phyloP scores from a whole-genome alignment of 768 basidiomycete genomes.

The Boletus eberwhitei region DNA sequence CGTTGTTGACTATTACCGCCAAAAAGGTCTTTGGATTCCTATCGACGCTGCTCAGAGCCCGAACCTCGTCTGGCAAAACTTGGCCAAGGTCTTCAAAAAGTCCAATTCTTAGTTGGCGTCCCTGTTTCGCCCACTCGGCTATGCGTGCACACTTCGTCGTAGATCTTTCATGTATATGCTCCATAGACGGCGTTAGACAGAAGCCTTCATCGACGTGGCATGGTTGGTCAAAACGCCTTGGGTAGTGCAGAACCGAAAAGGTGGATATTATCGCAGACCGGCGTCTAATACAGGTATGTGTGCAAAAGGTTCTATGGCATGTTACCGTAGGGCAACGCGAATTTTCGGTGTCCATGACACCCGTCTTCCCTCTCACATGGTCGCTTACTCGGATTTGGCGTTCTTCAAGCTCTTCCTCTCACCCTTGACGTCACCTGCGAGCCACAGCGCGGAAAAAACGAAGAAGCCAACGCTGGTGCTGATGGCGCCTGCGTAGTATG shows the following conservation, averaged over 20 bases:
- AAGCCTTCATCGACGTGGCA: slow-evolving; percentile 1
- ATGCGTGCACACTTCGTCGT: slow-evolving; percentile 4
- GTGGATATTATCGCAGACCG: slow-evolving; percentile 5
- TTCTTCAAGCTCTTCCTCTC: slow-evolving; percentile 47
- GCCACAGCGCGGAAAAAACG: slow-evolving; percentile 83
- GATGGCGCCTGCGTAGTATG: slow-evolving; percentile 89
- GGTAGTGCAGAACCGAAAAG: background rate
- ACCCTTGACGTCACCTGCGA: slow-evolving; percentile 76
- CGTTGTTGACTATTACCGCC: slow-evolving; percentile 94
- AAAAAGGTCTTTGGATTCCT: slow-evolving; percentile 83
- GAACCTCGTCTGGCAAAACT: slow-evolving; percentile 83
- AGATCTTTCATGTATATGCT: slow-evolving; percentile 28
- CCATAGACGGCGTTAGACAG: slow-evolving; percentile 17
- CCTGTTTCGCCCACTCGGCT: background rate
- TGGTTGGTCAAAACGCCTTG: background rate
- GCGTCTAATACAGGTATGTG: slow-evolving; percentile 24
- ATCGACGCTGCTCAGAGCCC: slow-evolving; percentile 96
- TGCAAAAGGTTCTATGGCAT: slow-evolving; percentile 3
- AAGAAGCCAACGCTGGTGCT: slow-evolving; percentile 85
- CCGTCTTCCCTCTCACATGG: background rate
- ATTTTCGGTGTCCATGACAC: slow-evolving; percentile 1
- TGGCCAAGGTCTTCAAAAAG: slow-evolving; percentile 59
- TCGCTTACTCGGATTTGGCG: slow-evolving; percentile 28
- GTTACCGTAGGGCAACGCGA: slow-evolving; percentile 3
- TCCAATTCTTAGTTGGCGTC: slow-evolving; percentile 16